Percentiles rank a stretch among this genome's conserved stretches.
Conservation (phyloP, 164 flowering plant genomes). For the Stephania japonica region DNA sequence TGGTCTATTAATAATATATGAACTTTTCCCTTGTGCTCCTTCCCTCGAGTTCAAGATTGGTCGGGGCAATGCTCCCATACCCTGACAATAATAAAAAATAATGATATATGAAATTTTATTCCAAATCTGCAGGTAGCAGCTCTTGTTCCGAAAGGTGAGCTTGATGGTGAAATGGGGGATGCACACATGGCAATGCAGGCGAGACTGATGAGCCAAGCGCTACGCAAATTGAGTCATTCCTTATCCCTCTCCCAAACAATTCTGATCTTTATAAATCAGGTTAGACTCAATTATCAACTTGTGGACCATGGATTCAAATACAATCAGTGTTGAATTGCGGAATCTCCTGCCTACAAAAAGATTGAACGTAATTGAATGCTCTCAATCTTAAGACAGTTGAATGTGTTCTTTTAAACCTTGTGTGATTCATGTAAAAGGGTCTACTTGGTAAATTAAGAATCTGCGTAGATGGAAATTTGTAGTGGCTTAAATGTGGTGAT, state of each 20-base stretch:
- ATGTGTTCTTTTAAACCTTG: background rate
- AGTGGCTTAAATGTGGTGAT: no score
- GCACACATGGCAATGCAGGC: constrained; percentile 99
- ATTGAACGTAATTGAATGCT: background rate
- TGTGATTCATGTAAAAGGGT: background rate
- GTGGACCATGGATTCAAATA: background rate
- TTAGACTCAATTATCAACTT: constrained; percentile 13
- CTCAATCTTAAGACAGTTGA: background rate
- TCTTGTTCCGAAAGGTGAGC: constrained; percentile 92
- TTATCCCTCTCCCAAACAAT: constrained; percentile 77
- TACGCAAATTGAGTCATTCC: constrained; percentile 90
- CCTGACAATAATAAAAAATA: no score
- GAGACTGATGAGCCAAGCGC: constrained; percentile 97
- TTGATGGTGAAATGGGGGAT: constrained; percentile 99
- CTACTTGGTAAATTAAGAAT: no score
- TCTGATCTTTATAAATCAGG: constrained; percentile 88
- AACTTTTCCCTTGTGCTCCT: no score
- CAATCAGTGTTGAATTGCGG: background rate
- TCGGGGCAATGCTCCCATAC: no score
- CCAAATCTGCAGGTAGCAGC: constrained; percentile 76
- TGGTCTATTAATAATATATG: background rate
- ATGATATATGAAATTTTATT: background rate
- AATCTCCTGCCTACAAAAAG: background rate
- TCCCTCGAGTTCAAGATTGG: no score
- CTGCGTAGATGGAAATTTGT: background rate